Evolutionary conservation across 352 stramenopile species (phyloP).

Genomic region (Phytophthora pisi): DNA sequence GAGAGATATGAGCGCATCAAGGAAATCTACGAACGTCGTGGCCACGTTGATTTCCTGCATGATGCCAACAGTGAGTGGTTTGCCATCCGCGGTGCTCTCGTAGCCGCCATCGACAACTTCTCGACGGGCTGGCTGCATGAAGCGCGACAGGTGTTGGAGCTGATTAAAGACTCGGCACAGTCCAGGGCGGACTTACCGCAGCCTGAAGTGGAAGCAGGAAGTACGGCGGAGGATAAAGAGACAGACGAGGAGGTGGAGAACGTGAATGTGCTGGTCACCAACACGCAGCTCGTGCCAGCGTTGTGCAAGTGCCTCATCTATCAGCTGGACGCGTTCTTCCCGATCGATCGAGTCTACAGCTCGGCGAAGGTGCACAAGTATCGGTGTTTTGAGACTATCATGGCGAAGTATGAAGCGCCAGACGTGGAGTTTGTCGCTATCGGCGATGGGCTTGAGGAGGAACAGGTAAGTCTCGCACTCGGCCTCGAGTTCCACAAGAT

Average conservation of each 20-base stretch:
- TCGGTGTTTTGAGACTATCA: conserved; percentile 77
- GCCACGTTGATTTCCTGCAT: conserved; percentile 69
- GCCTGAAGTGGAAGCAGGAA: conserved; percentile 3
- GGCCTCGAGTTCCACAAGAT: conserved; percentile 83
- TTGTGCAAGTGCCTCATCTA: conserved; percentile 89
- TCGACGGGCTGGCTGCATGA: conserved; percentile 72
- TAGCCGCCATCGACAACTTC: conserved; percentile 75
- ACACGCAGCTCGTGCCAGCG: conserved; percentile 79
- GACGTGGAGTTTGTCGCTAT: conserved; percentile 77
- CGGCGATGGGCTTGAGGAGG: conserved; percentile 78
- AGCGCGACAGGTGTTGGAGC: conserved; percentile 62
- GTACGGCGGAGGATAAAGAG: conserved; percentile 14
- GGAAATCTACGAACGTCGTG: conserved; percentile 77
- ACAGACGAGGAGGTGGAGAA: conserved; percentile 49
- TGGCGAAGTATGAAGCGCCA: conserved; percentile 52
- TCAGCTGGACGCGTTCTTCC: conserved; percentile 74
- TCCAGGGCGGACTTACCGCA: not conserved
- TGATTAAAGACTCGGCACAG: conserved; percentile 36
- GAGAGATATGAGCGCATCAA: conserved; percentile 72
- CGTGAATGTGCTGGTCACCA: conserved; percentile 83
- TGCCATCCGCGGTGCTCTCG: conserved; percentile 63
- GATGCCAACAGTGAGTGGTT: conserved; percentile 74
- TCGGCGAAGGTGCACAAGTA: conserved; percentile 83
- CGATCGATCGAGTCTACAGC: conserved; percentile 78
- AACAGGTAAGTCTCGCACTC: conserved; percentile 70